A percentile compares a stretch with the other conserved stretches of the same genome.
phyloP scores from a whole-genome alignment of 768 basidiomycete species.

The Tulasnella sp. region DNA sequence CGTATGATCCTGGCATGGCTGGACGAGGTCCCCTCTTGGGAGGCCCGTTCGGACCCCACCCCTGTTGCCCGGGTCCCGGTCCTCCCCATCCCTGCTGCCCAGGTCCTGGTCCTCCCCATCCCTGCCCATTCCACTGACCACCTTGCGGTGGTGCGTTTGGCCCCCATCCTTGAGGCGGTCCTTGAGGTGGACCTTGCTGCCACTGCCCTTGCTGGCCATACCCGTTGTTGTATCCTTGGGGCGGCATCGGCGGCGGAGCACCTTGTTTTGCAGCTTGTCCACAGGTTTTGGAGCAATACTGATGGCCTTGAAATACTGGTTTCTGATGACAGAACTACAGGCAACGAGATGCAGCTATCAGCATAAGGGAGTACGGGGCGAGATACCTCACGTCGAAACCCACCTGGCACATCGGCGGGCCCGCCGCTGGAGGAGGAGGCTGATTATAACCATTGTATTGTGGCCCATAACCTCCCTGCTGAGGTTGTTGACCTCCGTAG shows the following conservation, averaged over 20 bases:
- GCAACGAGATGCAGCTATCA: too few species aligned
- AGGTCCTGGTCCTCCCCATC: neutral
- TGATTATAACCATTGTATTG: too few species aligned
- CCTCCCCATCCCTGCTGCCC: neutral
- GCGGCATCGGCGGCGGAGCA: neutral
- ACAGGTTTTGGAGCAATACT: too few species aligned
- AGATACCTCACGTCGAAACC: too few species aligned
- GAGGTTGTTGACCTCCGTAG: too few species aligned
- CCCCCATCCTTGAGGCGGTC: neutral
- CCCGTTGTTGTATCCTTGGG: neutral
- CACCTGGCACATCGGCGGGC: too few species aligned
- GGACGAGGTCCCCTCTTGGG: neutral
- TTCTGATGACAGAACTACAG: too few species aligned
- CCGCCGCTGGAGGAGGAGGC: too few species aligned
- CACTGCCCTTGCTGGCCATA: neutral
- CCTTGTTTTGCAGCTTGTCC: too few species aligned
- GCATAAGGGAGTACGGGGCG: too few species aligned
- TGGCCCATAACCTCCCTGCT: too few species aligned
- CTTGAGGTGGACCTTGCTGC: neutral
- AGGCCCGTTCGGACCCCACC: neutral
- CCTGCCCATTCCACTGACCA: neutral
- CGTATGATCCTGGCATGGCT: neutral
- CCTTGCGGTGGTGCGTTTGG: neutral
- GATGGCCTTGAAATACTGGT: too few species aligned
- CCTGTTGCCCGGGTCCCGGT: neutral